Percentiles rank a stretch among this genome's conserved stretches.
Conservation (phyloP, 352 stramenopile species). For the Discostella stelligera region DNA sequence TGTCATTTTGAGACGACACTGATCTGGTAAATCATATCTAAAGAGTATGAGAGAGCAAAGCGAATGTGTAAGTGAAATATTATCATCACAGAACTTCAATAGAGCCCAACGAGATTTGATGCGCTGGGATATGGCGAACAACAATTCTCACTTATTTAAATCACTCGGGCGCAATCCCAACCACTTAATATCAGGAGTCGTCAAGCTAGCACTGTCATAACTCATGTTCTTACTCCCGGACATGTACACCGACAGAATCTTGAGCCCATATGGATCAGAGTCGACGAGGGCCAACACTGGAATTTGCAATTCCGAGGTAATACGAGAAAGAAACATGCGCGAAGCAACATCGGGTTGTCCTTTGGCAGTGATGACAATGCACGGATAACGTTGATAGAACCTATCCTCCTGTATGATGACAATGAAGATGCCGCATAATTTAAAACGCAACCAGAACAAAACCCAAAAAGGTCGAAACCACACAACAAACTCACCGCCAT, state of each 20-base stretch:
- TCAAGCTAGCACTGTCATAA: slow-evolving; percentile 87
- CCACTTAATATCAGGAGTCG: slow-evolving; percentile 89
- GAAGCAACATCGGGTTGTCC: slow-evolving; percentile 87
- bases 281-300: slow-evolving; percentile 88
- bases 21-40: slow-evolving; percentile 76
- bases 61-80: neutral
- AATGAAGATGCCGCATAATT: too few relatives aligned
- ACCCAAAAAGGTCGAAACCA: too few relatives aligned
- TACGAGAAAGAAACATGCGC: slow-evolving; percentile 85
- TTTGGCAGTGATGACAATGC: slow-evolving; percentile 89
- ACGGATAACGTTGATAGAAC: slow-evolving; percentile 89
- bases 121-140: too few relatives aligned
- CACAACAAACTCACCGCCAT: too few relatives aligned
- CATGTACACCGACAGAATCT: slow-evolving; percentile 91
- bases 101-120: too few relatives aligned
- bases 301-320: slow-evolving; percentile 84
- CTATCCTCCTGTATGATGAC: too few relatives aligned
- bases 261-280: slow-evolving; percentile 88
- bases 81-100: neutral
- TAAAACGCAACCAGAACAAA: too few relatives aligned
- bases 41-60: neutral
- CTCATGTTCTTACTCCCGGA: slow-evolving; percentile 84
- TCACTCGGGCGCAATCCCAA: slow-evolving; percentile 86
- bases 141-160: slow-evolving; percentile 81
- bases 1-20: slow-evolving; percentile 88